A percentile compares a stretch with the other conserved stretches of the same genome.
These are phyloP conservation scores for Dactylellina haptotyla DNA, from an alignment of 2,329 filamentous ascomycete genomes.

Conservation along the genomic window DNA sequence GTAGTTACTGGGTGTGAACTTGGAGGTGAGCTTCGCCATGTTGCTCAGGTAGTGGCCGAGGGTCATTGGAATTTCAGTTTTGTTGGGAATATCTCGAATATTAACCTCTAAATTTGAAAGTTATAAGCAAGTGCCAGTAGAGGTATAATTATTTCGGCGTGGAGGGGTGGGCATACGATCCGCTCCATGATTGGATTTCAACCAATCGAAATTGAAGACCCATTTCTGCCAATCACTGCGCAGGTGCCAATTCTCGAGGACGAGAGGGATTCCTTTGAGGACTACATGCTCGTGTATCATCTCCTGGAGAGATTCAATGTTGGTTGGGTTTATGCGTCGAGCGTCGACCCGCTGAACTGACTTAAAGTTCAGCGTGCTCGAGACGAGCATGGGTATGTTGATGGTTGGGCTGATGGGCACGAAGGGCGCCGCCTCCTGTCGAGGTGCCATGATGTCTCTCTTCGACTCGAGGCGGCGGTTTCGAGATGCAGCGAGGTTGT, in stretches of 20 bases:
- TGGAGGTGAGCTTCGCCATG: constrained; percentile 82
- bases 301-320: constrained; percentile 83
- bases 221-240: constrained; percentile 72
- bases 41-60: constrained; percentile 90
- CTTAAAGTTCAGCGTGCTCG: constrained; percentile 83
- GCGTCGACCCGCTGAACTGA: constrained; percentile 83
- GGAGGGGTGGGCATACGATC: constrained; percentile 70
- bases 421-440: constrained; percentile 65
- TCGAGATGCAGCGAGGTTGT: constrained; percentile 2
- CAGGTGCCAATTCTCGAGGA: constrained; percentile 87
- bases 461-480: constrained; percentile 10
- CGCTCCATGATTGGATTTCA: constrained; percentile 79
- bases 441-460: constrained; percentile 34
- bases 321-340: constrained; percentile 79
- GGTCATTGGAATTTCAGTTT: constrained; percentile 81
- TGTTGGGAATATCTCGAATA: constrained; percentile 80
- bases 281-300: constrained; percentile 85
- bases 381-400: constrained; percentile 78
- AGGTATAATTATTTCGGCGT: constrained; percentile 56
- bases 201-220: constrained; percentile 83
- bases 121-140: constrained; percentile 41
- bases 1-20: constrained; percentile 80
- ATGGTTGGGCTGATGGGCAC: constrained; percentile 89
- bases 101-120: constrained; percentile 72
- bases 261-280: constrained; percentile 82